Evolutionary conservation across 2,329 filamentous ascomycete species (phyloP), one percentile per base, ranked within the genome.

Genomic region (Dendryphion nanum): DNA sequence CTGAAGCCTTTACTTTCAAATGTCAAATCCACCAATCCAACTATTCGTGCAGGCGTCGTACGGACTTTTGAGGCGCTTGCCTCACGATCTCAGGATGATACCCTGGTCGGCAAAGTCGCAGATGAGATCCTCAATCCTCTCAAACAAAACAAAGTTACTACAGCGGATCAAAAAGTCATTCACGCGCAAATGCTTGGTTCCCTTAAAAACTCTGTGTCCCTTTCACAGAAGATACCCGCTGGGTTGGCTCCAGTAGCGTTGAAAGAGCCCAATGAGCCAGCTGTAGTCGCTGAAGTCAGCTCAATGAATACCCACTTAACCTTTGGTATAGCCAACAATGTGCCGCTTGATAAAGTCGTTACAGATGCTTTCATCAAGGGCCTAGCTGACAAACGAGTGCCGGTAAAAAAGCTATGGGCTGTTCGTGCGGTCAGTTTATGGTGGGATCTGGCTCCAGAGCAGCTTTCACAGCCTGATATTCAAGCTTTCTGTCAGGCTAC

Each of bases 241-340:
- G 80, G 79, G 5, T 74, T 97, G 41, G 79, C 84, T 5, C 67
- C 80, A 14, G 73, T 89, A 12, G 82, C 86, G 14, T 69, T 78
- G 5, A 95, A 96, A 58, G 93, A 98, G 67, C 83, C 89, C 6
- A 97, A 94, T 53, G 93, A 98, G 64, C 71, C 76, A 23, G 90
- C 90, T 29, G 72, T 95, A 18, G 76, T 79, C 29, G 82, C 86
- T 7, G 89, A 95, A 63, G 81, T 89, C 5, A 75, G 76, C 21
- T 78, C 86, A 4, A 74, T 97, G 38, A 76, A 81, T 37, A 77
- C 78, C 42, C 85, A 86, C 52, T 69, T 85, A 21, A 68, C 71
- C 8, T 79, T 77, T 55, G 72, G 85, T 24, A 60, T 96, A 13
- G 66, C 75, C n/a, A 73, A 79, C 18, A 77, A 73, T 17, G 64